These are phyloP conservation scores for Solanum corneliomulleri DNA, from an alignment of 257 asterid genomes.

Conservation along the genomic window DNA sequence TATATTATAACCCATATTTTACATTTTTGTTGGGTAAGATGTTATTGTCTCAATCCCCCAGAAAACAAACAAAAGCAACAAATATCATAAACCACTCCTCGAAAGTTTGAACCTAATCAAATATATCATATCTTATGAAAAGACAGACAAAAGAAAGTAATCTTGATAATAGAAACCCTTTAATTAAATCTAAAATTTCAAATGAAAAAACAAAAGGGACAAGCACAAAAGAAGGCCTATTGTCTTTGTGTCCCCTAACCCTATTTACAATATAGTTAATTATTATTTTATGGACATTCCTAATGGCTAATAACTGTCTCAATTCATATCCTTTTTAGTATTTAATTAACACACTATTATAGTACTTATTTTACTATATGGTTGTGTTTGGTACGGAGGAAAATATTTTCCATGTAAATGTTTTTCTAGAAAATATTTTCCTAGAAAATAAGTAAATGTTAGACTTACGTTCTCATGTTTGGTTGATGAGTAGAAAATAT, in stretches of 20 bases:
- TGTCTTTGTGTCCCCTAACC: conserved; percentile 17
- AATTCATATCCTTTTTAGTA: neutral
- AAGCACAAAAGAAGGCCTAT: conserved; percentile 5
- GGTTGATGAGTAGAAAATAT: too few species aligned
- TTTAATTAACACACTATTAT: neutral
- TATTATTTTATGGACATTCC: neutral
- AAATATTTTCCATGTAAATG: too few species aligned
- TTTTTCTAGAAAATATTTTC: too few species aligned
- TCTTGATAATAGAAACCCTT: neutral
- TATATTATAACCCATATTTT: neutral
- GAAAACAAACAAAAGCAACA: neutral
- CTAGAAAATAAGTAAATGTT: too few species aligned
- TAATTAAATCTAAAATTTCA: neutral
- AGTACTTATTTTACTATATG: neutral
- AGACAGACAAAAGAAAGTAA: neutral
- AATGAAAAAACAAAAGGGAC: conserved; percentile 4
- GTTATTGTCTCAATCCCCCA: neutral
- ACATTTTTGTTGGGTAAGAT: neutral
- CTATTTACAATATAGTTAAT: neutral
- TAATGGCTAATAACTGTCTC: neutral
- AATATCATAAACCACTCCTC: neutral
- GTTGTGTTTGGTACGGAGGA: too few species aligned
- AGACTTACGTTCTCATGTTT: too few species aligned
- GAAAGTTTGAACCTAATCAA: neutral
- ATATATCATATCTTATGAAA: neutral